Evolutionary conservation across 2,329 filamentous ascomycete genomes (phyloP).

Genomic region (Fusarium secorum): DNA sequence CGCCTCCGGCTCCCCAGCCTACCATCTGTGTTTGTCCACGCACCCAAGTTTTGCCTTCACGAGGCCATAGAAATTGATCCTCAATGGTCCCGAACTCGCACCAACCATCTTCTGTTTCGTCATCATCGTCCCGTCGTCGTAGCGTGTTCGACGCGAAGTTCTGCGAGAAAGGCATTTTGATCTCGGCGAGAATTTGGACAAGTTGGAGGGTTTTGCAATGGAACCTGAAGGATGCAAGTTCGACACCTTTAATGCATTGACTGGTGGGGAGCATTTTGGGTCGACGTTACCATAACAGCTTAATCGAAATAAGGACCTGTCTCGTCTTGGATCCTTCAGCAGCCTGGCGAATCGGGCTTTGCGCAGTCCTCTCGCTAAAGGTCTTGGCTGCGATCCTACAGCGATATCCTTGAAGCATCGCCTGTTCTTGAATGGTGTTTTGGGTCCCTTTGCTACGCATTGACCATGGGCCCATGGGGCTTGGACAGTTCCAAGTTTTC

Average conservation of each 20-base stretch:
- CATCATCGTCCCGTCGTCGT: not conserved
- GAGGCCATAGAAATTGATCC: not conserved
- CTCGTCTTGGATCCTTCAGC: not conserved
- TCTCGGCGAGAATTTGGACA: not conserved
- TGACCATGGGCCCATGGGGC: not conserved
- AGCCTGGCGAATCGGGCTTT: not conserved
- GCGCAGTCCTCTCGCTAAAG: not conserved
- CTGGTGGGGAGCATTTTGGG: not conserved
- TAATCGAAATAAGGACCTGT: constrained; percentile 11
- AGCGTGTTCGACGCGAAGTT: not conserved
- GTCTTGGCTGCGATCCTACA: not conserved
- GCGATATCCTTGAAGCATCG: not conserved
- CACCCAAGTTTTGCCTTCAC: not conserved
- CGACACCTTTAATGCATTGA: not conserved
- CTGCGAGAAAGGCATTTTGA: not conserved
- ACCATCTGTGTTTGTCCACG: not conserved
- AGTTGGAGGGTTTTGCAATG: not conserved
- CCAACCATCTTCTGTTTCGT: not conserved
- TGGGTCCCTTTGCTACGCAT: not conserved
- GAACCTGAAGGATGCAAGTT: not conserved
- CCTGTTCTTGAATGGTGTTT: not conserved
- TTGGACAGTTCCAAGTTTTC: not conserved
- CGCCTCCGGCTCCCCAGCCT: not conserved
- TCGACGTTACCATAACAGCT: not conserved
- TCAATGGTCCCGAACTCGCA: not conserved